Conservation (phyloP, 2,329 filamentous ascomycete species). For the Venturia asperata region DNA sequence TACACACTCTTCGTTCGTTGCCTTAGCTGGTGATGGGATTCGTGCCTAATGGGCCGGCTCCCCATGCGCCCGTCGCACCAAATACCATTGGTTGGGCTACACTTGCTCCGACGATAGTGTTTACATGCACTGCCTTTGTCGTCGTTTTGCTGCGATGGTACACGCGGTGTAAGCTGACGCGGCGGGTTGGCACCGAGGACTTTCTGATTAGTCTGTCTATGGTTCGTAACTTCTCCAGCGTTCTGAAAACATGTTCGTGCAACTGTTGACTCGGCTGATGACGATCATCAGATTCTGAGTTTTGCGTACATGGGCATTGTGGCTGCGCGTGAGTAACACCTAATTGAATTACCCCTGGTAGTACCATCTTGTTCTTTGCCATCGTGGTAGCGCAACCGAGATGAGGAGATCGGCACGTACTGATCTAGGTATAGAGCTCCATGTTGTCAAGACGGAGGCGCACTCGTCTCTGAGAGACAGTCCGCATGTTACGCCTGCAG, state of each 20-base stretch:
- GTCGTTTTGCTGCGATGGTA: conserved; percentile 28
- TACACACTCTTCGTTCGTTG: neutral
- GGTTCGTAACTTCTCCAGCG: conserved; percentile 21
- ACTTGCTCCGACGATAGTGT: conserved; percentile 26
- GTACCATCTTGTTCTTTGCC: neutral
- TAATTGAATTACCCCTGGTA: neutral
- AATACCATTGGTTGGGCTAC: conserved; percentile 26
- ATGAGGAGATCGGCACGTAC: conserved; percentile 20
- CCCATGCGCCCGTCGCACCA: conserved; percentile 12
- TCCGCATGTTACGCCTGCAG: neutral
- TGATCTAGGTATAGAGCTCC: conserved; percentile 26
- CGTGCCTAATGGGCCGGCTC: conserved; percentile 1
- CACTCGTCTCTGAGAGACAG: conserved; percentile 3
- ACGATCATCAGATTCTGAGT: conserved; percentile 25
- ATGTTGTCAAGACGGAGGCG: conserved; percentile 22
- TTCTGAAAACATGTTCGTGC: neutral
- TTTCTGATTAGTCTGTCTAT: conserved; percentile 26
- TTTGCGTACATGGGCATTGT: conserved; percentile 11
- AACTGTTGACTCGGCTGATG: conserved; percentile 8
- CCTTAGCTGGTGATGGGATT: neutral
- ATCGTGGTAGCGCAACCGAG: neutral
- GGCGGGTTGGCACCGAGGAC: conserved; percentile 26
- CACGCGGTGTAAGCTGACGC: conserved; percentile 24
- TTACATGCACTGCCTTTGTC: conserved; percentile 26
- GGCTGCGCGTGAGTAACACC: neutral